phyloP scores from a whole-genome alignment of 2,329 filamentous ascomycete genomes.

The Colletotrichum eleusines region DNA sequence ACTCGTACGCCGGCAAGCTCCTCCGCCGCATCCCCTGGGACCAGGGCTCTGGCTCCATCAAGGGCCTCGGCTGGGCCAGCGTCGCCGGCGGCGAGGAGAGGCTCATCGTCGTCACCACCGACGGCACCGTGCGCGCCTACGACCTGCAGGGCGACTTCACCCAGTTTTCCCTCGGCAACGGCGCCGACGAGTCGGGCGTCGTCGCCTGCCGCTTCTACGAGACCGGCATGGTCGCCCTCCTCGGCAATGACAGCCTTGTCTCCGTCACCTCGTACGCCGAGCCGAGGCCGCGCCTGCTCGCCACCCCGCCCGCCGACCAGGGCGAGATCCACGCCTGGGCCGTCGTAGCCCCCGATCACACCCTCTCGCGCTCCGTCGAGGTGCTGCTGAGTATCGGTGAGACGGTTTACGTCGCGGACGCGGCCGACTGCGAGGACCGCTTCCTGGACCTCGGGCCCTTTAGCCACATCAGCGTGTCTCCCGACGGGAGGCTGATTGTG shows the following conservation, averaged over 20 bases:
- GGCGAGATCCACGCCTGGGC: constrained; percentile 90
- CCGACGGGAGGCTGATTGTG: constrained; percentile 88
- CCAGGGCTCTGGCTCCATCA: constrained; percentile 81
- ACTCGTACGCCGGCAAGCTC: constrained; percentile 91
- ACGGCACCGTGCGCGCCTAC: constrained; percentile 92
- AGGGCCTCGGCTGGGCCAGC: constrained; percentile 94
- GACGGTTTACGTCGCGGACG: constrained; percentile 89
- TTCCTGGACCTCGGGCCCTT: constrained; percentile 94
- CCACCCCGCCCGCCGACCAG: constrained; percentile 79
- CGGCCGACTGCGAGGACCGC: constrained; percentile 90
- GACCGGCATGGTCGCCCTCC: constrained; percentile 90
- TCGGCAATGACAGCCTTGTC: constrained; percentile 88
- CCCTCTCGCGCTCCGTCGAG: constrained; percentile 92
- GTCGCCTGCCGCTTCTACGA: constrained; percentile 91
- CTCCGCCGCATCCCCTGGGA: constrained; percentile 93
- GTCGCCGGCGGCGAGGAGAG: constrained; percentile 73
- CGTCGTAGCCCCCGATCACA: constrained; percentile 87
- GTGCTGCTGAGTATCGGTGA: constrained; percentile 86
- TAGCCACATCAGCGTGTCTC: constrained; percentile 88
- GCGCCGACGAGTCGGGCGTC: constrained; percentile 89
- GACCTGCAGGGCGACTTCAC: constrained; percentile 95
- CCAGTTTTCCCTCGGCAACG: constrained; percentile 91
- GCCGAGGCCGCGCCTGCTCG: constrained; percentile 86
- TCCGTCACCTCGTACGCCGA: constrained; percentile 92
- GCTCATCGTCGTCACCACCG: constrained; percentile 86